A percentile compares a stretch with the other conserved stretches of the same genome.
These are phyloP conservation scores for Stagonosporopsis vannaccii DNA, from an alignment of 2,329 filamentous ascomycete genomes.

Conservation along the genomic window DNA sequence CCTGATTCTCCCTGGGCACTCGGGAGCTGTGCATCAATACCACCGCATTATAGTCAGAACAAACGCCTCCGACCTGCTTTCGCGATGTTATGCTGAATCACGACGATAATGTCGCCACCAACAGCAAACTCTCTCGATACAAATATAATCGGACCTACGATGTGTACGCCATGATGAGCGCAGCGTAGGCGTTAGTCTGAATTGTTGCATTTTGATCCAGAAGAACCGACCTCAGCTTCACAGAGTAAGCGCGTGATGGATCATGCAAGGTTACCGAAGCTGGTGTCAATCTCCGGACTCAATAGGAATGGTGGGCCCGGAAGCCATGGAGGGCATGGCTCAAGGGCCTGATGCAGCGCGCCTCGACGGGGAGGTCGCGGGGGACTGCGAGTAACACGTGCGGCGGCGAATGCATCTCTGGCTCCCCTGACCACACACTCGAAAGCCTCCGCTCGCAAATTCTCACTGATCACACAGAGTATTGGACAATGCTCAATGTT, in stretches of 20 bases:
- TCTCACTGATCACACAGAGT: not conserved
- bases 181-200: constrained; percentile 2
- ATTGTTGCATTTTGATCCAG: constrained; percentile 10
- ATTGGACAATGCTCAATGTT: not conserved
- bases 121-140: not conserved
- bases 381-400: constrained; percentile 10
- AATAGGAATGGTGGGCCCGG: not conserved
- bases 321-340: constrained; percentile 2
- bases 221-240: not conserved
- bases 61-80: not conserved
- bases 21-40: not conserved
- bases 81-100: not conserved
- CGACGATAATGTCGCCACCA: not conserved
- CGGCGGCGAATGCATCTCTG: not conserved
- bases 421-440: not conserved
- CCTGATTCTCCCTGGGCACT: not conserved
- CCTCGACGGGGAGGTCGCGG: constrained; percentile 1
- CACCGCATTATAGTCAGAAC: not conserved
- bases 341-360: constrained; percentile 11
- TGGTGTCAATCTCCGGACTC: constrained; percentile 15
- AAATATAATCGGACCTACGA: not conserved
- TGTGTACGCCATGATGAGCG: not conserved
- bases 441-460: not conserved
- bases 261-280: constrained; percentile 10
- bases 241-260: constrained; percentile 5